Base-by-base conservation (phyloP, 129 eudicot species). In the Flaveria sonorensis region DNA sequence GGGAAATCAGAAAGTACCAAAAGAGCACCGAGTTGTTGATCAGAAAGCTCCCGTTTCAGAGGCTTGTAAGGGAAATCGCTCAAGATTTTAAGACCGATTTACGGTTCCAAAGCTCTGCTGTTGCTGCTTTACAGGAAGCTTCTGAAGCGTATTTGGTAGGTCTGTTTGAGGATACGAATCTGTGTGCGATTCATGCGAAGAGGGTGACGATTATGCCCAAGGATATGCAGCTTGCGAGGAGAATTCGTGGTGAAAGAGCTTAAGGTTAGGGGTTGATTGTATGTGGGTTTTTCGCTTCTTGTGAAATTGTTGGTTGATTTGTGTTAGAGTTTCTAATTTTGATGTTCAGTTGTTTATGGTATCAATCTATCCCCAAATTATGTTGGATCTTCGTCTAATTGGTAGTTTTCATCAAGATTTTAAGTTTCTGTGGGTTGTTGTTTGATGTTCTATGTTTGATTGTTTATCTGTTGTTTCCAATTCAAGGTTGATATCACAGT, bases 61-160 rank as follows among this genome's bases (percentile, higher is more conserved):
- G 89, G 43, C 78, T 86, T 4, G 89, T 86, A 10, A 83, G 89
- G 18, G 89, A 86, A 61, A 86, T 86, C 7, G 89, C 89, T 1
- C 89, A 86, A 76, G 89, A 83, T 62, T 83, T 86, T 45, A 83
- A 86, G 30, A 86, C 87, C 0, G 90, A 86, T 74, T 56, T 86
- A 6, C 80, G 89, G 5, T 86, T 86, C 68, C 87, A 86, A 70
- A 86, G 89, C 81, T 83, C 87, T 2, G 89, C 89, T 7, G 89
- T 86, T 2, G 87, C 85, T 0, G 89, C 87, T 14, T 71, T 86
- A 0, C 87, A 83, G 51, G 89, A 86, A 42, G 90, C 90, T 0
- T 78, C 90, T 3, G 90, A 86, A 14, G 90, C 90, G 0, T 83
- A 83, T 46, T 26, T 86, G 50, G 87, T 83, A 1, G 90, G 90